Base-by-base conservation (phyloP, 805 yeast genomes). In the Aciculoconidium aculeatum region DNA sequence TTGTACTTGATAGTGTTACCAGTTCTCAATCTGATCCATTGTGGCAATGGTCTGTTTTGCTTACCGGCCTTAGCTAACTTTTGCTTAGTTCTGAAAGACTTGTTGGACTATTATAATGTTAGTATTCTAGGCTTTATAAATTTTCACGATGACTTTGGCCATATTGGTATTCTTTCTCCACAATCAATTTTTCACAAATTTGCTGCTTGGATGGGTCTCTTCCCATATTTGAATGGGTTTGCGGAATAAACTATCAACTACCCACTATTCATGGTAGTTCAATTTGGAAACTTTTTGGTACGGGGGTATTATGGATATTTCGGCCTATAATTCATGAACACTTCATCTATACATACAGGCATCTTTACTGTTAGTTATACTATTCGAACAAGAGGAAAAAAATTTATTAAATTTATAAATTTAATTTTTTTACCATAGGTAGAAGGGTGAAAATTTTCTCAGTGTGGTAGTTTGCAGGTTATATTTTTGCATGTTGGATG, bases 1-100 rank as follows among this genome's bases (percentile, higher is more conserved):
- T 90, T 90, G 84, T 86, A 86, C 80, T 94, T 86, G 77, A 92
- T 82, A 61, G 79, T 88, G 94, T 86, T 90, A 72, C 74, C 80
- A 67, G 97, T 86, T 83, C 87, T 90, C 72, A 88, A 78, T 77
- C 97, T 86, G 83, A 90, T 75, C 96, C 96, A 90, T 75, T 88
- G 96, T 61, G 98, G 98, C 70, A 90, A 82, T 67, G 96, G 96
- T 80, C 97, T 86, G 90, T 87, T 90, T 76, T 86, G 95, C 77
- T 87, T 90, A 68, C 79, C 80, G 66, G 95, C 96, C 81, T 92
- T 90, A 68, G 95, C 96, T 70, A 90, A 81, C 80, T 87, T 92
- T 77, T 87, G 92, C 86, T 90, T 90, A 72, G 82, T 84, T 71
- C 73, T 85, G 80, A 92, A 86, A 58, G 95, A 77, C 77, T 90